Evolutionary conservation across 2,329 filamentous ascomycete genomes (phyloP).

Genomic region (Madurella mycetomatis): DNA sequence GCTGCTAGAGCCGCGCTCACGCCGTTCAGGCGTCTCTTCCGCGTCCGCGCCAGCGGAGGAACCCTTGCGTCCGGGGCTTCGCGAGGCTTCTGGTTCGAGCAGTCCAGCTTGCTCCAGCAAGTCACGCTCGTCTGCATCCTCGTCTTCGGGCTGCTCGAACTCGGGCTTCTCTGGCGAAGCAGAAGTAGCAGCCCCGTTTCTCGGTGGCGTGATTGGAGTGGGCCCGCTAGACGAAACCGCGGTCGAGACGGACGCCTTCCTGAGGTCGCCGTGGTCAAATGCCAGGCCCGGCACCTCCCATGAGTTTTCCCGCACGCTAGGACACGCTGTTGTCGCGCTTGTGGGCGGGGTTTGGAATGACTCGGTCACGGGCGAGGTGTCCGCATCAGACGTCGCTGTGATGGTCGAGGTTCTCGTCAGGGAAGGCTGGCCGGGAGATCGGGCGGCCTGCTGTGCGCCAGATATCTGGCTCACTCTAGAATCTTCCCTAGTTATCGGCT

Average conservation of each 20-base stretch:
- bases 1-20: conserved; percentile 23
- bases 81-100: conserved; percentile 43
- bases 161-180: conserved; percentile 30
- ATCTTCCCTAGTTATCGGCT: conserved; percentile 28
- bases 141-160: conserved; percentile 38
- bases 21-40: conserved; percentile 39
- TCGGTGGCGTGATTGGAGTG: conserved; percentile 31
- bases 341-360: conserved; percentile 48
- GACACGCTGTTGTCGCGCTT: conserved; percentile 34
- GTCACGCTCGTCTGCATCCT: conserved; percentile 64
- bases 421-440: conserved; percentile 31
- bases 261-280: conserved; percentile 33
- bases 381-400: conserved; percentile 31
- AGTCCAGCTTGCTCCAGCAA: conserved; percentile 65
- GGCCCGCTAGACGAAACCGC: conserved; percentile 35
- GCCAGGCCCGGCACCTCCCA: conserved; percentile 39
- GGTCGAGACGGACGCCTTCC: conserved; percentile 43
- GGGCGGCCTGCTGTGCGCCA: conserved; percentile 34
- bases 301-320: conserved; percentile 39
- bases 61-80: conserved; percentile 37
- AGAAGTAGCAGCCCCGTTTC: conserved; percentile 29
- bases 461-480: conserved; percentile 35
- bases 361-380: conserved; percentile 39
- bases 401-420: conserved; percentile 32
- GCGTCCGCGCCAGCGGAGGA: conserved; percentile 37